A percentile compares a stretch with the other conserved stretches of the same genome.
phyloP scores from a whole-genome alignment of 2,329 filamentous ascomycete genomes.

The Nothopassalora personata region DNA sequence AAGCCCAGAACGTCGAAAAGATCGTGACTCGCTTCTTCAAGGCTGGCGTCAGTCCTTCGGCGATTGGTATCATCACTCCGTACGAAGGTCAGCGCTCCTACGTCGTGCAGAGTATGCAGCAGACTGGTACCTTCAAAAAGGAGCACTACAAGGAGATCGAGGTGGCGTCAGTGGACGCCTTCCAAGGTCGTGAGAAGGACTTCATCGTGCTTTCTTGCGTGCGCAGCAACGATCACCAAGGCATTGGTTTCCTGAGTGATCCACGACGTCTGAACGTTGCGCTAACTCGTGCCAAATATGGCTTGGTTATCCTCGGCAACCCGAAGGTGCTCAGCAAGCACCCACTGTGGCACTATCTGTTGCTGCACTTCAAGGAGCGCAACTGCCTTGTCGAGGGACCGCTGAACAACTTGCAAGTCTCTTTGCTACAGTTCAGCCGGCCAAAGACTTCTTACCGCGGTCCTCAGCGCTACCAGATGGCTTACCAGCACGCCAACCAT shows the following conservation, averaged over 20 bases:
- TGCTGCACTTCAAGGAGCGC: slow-evolving; percentile 93
- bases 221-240: slow-evolving; percentile 96
- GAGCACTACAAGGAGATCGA: slow-evolving; percentile 98
- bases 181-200: slow-evolving; percentile 98
- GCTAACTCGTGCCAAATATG: slow-evolving; percentile 93
- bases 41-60: slow-evolving; percentile 85
- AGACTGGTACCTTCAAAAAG: slow-evolving; percentile 94
- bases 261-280: slow-evolving; percentile 96
- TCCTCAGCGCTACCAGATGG: slow-evolving; percentile 80
- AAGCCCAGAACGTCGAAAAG: slow-evolving; percentile 96
- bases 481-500: slow-evolving; percentile 62
- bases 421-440: slow-evolving; percentile 86
- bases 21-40: slow-evolving; percentile 98
- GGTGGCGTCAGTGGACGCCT: slow-evolving; percentile 95
- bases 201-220: slow-evolving; percentile 98
- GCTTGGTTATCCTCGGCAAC: slow-evolving; percentile 92
- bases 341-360: slow-evolving; percentile 91
- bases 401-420: slow-evolving; percentile 90
- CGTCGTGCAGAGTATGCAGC: slow-evolving; percentile 99
- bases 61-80: slow-evolving; percentile 96
- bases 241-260: slow-evolving; percentile 97
- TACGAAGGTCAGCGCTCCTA: slow-evolving; percentile 98
- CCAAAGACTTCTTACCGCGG: slow-evolving; percentile 89
- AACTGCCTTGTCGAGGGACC: slow-evolving; percentile 96
- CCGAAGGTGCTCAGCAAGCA: slow-evolving; percentile 97